Evolutionary conservation across 495 filamentous ascomycete genomes (phyloP).

Genomic region (Elasticomyces elasticus): DNA sequence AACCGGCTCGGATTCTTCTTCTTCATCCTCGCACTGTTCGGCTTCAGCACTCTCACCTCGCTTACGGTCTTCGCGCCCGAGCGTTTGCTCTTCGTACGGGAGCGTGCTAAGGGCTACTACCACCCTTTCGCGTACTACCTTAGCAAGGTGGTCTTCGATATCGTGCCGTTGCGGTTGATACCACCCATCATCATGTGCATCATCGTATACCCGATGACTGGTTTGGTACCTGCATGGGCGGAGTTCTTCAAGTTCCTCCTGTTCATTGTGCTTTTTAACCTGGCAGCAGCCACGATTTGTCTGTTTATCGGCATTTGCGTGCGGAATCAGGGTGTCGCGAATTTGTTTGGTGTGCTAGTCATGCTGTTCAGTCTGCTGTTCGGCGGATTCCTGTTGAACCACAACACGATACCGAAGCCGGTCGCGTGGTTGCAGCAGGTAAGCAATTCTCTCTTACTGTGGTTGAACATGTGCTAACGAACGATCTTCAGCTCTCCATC

Average conservation of each 20-base stretch:
- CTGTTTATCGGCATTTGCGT: slow-evolving; percentile 95
- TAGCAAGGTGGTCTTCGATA: slow-evolving; percentile 89
- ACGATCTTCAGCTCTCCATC: slow-evolving; percentile 63
- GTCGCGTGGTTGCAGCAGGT: slow-evolving; percentile 81
- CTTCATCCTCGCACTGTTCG: slow-evolving; percentile 90
- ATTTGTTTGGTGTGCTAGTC: slow-evolving; percentile 85
- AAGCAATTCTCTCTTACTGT: slow-evolving; percentile 30
- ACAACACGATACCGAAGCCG: slow-evolving; percentile 75
- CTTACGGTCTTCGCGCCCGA: slow-evolving; percentile 91
- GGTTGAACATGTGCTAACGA: background rate
- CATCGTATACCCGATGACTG: slow-evolving; percentile 97
- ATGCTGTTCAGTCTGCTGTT: slow-evolving; percentile 98
- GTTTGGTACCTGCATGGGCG: slow-evolving; percentile 70
- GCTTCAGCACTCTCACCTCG: slow-evolving; percentile 89
- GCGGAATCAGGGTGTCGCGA: slow-evolving; percentile 84
- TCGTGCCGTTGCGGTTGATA: slow-evolving; percentile 84
- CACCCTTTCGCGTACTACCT: slow-evolving; percentile 94
- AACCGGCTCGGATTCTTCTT: slow-evolving; percentile 98
- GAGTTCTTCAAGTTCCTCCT: slow-evolving; percentile 89
- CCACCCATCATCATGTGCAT: slow-evolving; percentile 94
- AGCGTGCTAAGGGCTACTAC: slow-evolving; percentile 96
- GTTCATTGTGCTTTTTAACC: slow-evolving; percentile 88
- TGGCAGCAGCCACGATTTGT: slow-evolving; percentile 85
- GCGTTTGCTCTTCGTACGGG: slow-evolving; percentile 82
- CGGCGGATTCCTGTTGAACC: slow-evolving; percentile 85